These are phyloP conservation scores for Jackrogersella minutella DNA, from an alignment of 495 filamentous ascomycete genomes.

Conservation along the genomic window DNA sequence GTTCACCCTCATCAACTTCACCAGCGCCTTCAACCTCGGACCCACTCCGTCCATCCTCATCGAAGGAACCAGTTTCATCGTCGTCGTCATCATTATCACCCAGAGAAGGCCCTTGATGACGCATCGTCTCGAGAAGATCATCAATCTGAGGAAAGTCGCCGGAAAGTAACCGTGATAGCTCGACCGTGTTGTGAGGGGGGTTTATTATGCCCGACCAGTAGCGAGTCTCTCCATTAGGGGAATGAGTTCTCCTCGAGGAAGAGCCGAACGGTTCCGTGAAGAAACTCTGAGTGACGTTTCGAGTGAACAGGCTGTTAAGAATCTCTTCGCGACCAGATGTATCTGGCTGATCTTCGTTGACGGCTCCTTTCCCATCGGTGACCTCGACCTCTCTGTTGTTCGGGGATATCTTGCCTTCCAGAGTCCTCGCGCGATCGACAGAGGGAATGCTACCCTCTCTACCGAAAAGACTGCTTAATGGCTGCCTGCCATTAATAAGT, in stretches of 20 bases:
- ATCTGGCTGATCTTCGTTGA: slow-evolving; percentile 54
- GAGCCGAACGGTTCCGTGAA: slow-evolving; percentile 47
- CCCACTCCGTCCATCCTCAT: slow-evolving; percentile 40
- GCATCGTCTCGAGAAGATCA: slow-evolving; percentile 44
- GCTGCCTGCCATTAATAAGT: slow-evolving; percentile 76
- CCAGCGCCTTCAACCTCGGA: slow-evolving; percentile 33
- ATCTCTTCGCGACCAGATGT: slow-evolving; percentile 52
- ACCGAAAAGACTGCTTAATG: slow-evolving; percentile 77
- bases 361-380: slow-evolving; percentile 53
- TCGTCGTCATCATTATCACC: slow-evolving; percentile 42
- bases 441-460: slow-evolving; percentile 67
- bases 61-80: slow-evolving; percentile 32
- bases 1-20: slow-evolving; percentile 32
- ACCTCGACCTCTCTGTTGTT: slow-evolving; percentile 69
- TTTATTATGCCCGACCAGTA: slow-evolving; percentile 53
- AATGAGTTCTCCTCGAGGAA: slow-evolving; percentile 41
- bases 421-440: slow-evolving; percentile 62
- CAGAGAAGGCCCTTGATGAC: slow-evolving; percentile 24
- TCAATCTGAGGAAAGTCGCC: slow-evolving; percentile 43
- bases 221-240: slow-evolving; percentile 40
- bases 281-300: slow-evolving; percentile 44
- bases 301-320: slow-evolving; percentile 50
- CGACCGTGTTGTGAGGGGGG: slow-evolving; percentile 49
- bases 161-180: slow-evolving; percentile 49
- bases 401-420: slow-evolving; percentile 70